Base-by-base conservation (phyloP, 148 eudicot species). In the Chenopodium suecicum region DNA sequence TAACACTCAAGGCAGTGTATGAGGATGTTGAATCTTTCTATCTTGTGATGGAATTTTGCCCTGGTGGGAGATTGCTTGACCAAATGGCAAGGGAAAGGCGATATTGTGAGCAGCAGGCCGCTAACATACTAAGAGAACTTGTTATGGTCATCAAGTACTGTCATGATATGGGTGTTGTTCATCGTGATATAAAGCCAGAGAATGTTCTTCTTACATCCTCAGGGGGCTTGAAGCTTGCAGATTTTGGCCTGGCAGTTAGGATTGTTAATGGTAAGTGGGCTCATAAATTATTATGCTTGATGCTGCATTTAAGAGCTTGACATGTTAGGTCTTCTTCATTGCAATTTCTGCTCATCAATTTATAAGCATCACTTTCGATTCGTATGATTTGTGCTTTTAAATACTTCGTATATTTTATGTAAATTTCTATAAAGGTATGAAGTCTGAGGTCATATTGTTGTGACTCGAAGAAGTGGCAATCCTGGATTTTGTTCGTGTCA, bases 121-220 rank as follows among this genome's bases (percentile, higher is more conserved):
- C 94, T 84, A 86, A 82, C 72, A 68, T 91, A 78, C 44, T 92
- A 37, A 92, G 76, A 83, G 94, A 92, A 75, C 70, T 92, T 82
- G 79, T 91, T 87, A 74, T 84, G 83, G 92, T 90, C 22, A 84
- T 92, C 46, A 86, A 89, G 73, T 92, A 92, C 80, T 92, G 96
- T 81, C 96, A 92, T 85, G 96, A 91, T 52, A 92, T 89, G 92
- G 96, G 94, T 78, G 94, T 92, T 50, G 92, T 92, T 83, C 96
- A 92, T 73, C 84, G 96, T 67, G 96, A 92, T 52, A 84, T 92
- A 64, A 92, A 92, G 88, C 96, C 96, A 32, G 94, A 92, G 70
- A 92, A 92, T 75, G 84, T 92, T 70, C 94, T 92, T 70, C 89
- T 91, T 71, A 87, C 94, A 4, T 63, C 88, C 23, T 86, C 92